Conservation (phyloP, 805 yeast species). For the Metschnikowia dekortorum region DNA sequence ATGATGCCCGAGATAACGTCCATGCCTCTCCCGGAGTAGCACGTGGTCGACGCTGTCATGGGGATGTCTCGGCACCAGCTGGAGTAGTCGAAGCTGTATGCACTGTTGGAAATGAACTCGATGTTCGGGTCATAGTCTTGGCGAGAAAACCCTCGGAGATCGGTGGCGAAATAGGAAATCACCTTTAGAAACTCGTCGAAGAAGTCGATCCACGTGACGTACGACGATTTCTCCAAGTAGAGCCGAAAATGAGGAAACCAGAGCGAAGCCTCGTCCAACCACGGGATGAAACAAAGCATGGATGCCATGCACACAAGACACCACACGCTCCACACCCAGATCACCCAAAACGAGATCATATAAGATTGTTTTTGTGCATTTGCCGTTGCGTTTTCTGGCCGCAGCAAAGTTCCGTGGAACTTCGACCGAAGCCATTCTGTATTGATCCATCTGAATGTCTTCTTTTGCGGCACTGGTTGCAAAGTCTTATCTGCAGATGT, state of each 20-base stretch:
- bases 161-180: slow-evolving; percentile 43
- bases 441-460: neutral
- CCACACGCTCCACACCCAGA: slow-evolving; percentile 12
- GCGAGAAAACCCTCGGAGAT: slow-evolving; percentile 22
- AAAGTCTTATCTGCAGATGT: neutral
- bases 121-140: slow-evolving; percentile 9
- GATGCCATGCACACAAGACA: slow-evolving; percentile 4
- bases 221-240: slow-evolving; percentile 31
- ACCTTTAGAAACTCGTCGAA: slow-evolving; percentile 41
- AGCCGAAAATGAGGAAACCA: slow-evolving; percentile 40
- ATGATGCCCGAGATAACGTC: slow-evolving; percentile 46
- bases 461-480: neutral
- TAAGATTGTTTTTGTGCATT: neutral
- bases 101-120: slow-evolving; percentile 24
- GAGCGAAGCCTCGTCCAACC: slow-evolving; percentile 10
- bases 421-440: neutral
- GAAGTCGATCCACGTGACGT: slow-evolving; percentile 28
- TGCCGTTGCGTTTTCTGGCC: neutral
- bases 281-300: slow-evolving; percentile 10
- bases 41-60: slow-evolving; percentile 14
- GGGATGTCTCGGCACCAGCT: slow-evolving; percentile 46
- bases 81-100: slow-evolving; percentile 40
- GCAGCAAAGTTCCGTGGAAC: neutral
- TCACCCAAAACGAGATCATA: slow-evolving; percentile 1
- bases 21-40: slow-evolving; percentile 40